phyloP scores from a whole-genome alignment of 2,329 filamentous ascomycete species.

The Fusarium anthophilum region DNA sequence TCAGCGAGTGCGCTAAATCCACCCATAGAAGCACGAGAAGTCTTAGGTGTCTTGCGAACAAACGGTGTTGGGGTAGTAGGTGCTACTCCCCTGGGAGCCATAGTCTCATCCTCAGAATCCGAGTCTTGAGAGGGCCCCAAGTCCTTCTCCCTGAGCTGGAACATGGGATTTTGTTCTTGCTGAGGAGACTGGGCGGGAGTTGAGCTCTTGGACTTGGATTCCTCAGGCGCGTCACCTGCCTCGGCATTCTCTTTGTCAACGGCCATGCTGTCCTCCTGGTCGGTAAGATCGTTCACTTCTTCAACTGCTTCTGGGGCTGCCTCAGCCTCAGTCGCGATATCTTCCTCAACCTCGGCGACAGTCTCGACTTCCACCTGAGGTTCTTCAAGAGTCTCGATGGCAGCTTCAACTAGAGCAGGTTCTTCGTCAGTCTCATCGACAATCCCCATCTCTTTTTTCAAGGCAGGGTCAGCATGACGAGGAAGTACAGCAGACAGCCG shows the following conservation, averaged over 20 bases:
- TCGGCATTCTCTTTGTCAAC: conserved; percentile 31
- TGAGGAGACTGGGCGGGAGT: conserved; percentile 21
- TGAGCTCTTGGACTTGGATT: background rate
- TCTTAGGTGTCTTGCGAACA: conserved; percentile 37
- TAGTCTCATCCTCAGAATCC: conserved; percentile 62
- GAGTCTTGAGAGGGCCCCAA: conserved; percentile 53
- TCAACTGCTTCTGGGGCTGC: conserved; percentile 8
- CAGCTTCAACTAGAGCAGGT: background rate
- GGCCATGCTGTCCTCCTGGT: conserved; percentile 38
- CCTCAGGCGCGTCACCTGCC: conserved; percentile 23
- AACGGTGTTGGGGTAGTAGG: conserved; percentile 56
- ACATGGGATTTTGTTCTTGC: conserved; percentile 40
- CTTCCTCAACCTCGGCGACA: background rate
- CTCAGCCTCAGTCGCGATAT: background rate
- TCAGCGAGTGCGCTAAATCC: conserved; percentile 73
- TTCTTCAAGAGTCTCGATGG: background rate
- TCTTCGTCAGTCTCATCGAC: conserved; percentile 42
- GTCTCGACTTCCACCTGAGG: background rate
- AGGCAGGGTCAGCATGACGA: conserved; percentile 52
- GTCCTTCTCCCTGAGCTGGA: conserved; percentile 59
- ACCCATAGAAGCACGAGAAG: conserved; percentile 46
- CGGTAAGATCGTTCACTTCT: conserved; percentile 18
- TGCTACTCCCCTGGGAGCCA: conserved; percentile 43
- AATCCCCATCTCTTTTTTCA: conserved; percentile 47
- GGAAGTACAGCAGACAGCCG: conserved; percentile 57